Percentiles rank a stretch among this genome's conserved stretches.
Evolutionary conservation across 345 rosid species (phyloP).

Genomic region (Dimocarpus longan): DNA sequence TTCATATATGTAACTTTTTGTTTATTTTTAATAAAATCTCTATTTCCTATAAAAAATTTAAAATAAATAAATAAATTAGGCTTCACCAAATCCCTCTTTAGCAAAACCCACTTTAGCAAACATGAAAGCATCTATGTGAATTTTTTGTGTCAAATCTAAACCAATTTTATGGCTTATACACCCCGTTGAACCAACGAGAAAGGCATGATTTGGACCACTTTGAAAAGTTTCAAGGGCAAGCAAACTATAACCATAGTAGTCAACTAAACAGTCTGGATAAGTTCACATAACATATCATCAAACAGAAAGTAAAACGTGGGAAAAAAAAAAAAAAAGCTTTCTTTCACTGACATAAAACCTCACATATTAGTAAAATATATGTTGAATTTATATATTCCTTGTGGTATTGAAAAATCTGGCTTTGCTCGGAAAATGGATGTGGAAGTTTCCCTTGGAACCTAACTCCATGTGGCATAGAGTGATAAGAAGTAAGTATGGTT

Average conservation of each 20-base stretch:
- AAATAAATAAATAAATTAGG: no score
- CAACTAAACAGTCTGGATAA: not conserved
- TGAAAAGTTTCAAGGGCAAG: not conserved
- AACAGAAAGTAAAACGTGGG: not conserved
- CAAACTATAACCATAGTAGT: not conserved
- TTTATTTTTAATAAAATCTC: no score
- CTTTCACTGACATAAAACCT: not conserved
- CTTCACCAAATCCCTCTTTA: not conserved
- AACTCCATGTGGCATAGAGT: no score
- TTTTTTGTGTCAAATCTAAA: not conserved
- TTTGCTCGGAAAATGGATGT: no score
- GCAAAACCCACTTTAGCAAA: not conserved
- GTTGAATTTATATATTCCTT: not conserved
- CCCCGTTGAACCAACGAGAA: not conserved
- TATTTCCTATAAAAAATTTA: no score
- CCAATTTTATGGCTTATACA: not conserved
- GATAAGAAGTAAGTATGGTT: no score
- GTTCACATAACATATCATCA: slow-evolving; percentile 1
- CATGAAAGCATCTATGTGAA: not conserved
- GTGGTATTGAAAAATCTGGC: no score
- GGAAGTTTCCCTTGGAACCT: no score
- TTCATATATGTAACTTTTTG: no score
- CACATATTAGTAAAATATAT: not conserved
- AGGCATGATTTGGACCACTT: not conserved
- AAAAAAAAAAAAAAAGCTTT: not conserved